Evolutionary conservation across 306 rosid genomes (phyloP), one percentile per base, ranked within the genome.

Genomic region (Fagus crenata): DNA sequence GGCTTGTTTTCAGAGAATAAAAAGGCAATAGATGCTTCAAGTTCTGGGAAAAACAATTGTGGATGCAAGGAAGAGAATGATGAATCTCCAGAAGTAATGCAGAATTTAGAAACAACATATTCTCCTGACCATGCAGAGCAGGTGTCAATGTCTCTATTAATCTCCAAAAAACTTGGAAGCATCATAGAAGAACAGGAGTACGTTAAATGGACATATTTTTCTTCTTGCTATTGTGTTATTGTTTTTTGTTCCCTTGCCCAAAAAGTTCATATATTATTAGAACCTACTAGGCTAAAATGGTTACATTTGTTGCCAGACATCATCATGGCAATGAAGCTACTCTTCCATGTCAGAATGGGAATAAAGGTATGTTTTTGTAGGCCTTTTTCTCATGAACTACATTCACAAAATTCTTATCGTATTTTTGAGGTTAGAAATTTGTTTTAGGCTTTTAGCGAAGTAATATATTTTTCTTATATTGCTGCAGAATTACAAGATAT

Each of bases 41-140:
- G 53, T 72, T 80, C 86, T 13, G 49, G 51, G 76, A 65, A 71
- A 77, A 76, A 31, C 6, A 75, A 42, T 12, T 73, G 65, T 49
- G 89, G 81, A 73, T 70, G 72, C 75, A 78, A 60, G 77, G 84
- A 78, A 77, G 72, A 75, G 42, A 81, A 73, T 42, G 87, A 81
- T 72, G 76, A 75, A 49, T 77, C 82, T 75, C 67, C 78, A 63
- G 78, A 41, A 72, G 46, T 60, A 35, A 51, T 40, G 71, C 73
- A 56, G 69, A 71, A 81, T 82, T 65, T 71, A 55, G 81, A 77
- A 77, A 39, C 81, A 54, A 80, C 86, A 51, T 71, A 77, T 49
- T 84, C 85, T 51, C 46, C 81, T 68, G 84, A 81, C 61, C 85
- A 64, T 53, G 86, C 75, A 33, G 94, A 89, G 85, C 87, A 85